A percentile compares a stretch with the other conserved stretches of the same genome.
These are phyloP conservation scores for Phlebiopsis flavidoalba DNA, from an alignment of 768 basidiomycete genomes.

Conservation along the genomic window DNA sequence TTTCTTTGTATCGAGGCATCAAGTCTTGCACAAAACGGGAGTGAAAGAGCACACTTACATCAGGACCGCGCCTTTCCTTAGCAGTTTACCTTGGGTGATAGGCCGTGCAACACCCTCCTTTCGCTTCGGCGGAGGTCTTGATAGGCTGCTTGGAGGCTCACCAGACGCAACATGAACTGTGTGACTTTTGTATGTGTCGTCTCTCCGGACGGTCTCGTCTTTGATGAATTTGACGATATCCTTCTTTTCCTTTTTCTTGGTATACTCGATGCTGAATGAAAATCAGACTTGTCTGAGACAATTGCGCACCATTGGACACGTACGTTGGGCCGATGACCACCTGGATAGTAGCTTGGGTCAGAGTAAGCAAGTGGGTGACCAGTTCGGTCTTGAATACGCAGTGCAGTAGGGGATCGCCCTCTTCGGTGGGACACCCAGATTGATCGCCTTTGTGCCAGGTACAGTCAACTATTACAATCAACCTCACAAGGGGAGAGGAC, in stretches of 20 bases:
- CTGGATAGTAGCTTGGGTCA: conserved; percentile 73
- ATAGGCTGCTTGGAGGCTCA: conserved; percentile 76
- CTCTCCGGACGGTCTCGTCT: conserved; percentile 76
- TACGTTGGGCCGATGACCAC: conserved; percentile 75
- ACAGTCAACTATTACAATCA: not conserved
- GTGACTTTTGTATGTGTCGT: conserved; percentile 92
- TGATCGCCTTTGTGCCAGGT: conserved; percentile 52
- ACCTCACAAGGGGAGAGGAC: conserved; percentile 16
- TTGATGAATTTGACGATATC: conserved; percentile 82
- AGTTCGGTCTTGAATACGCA: conserved; percentile 97
- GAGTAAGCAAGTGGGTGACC: conserved; percentile 69
- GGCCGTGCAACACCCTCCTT: conserved; percentile 86
- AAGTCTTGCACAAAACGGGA: not conserved
- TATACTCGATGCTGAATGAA: conserved; percentile 69
- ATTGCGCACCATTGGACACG: conserved; percentile 25
- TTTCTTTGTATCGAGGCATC: conserved; percentile 32
- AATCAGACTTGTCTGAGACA: not conserved
- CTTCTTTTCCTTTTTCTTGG: conserved; percentile 97
- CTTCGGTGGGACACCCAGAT: conserved; percentile 75
- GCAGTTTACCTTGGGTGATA: conserved; percentile 77
- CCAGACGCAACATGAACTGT: conserved; percentile 84
- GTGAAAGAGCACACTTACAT: conserved; percentile 16
- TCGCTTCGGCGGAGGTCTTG: conserved; percentile 78
- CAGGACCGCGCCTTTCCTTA: conserved; percentile 74
- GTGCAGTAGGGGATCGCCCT: conserved; percentile 90